Conservation (phyloP, 2,329 filamentous ascomycete genomes). For the Chaetomiaceae sp. region DNA sequence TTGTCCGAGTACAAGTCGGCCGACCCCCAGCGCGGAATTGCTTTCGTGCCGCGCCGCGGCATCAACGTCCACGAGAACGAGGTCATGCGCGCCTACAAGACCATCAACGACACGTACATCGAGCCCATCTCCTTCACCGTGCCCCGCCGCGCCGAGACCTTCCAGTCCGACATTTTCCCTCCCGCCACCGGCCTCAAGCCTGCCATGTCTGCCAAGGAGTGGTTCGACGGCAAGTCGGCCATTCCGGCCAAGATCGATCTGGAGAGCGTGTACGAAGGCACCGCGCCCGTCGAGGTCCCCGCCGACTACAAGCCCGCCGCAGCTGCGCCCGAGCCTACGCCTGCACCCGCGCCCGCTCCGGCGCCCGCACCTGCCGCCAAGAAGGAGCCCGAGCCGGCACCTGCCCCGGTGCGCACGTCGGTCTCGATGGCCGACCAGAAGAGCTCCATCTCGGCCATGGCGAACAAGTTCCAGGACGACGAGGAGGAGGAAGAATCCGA, state of each 20-base stretch:
- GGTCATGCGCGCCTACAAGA: slow-evolving; percentile 93
- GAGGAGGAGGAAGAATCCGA: slow-evolving; percentile 51
- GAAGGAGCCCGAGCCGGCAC: slow-evolving; percentile 51
- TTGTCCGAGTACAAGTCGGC: slow-evolving; percentile 95
- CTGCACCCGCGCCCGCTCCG: slow-evolving; percentile 10
- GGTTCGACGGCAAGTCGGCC: slow-evolving; percentile 79
- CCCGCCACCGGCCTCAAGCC: slow-evolving; percentile 76
- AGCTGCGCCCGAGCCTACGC: slow-evolving; percentile 36
- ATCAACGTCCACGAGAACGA: slow-evolving; percentile 98
- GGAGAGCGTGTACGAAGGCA: slow-evolving; percentile 84
- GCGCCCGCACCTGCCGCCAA: slow-evolving; percentile 44
- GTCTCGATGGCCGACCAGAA: slow-evolving; percentile 80
- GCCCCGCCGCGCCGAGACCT: slow-evolving; percentile 84
- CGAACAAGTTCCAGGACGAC: slow-evolving; percentile 78
- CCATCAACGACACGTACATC: slow-evolving; percentile 88
- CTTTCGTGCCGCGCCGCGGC: slow-evolving; percentile 89
- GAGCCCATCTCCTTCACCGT: slow-evolving; percentile 98
- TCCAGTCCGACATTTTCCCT: slow-evolving; percentile 96
- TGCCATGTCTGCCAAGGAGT: slow-evolving; percentile 74
- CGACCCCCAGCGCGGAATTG: slow-evolving; percentile 90
- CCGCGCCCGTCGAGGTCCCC: slow-evolving; percentile 70
- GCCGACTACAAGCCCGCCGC: slow-evolving; percentile 60
- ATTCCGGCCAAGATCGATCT: slow-evolving; percentile 89
- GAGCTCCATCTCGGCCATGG: slow-evolving; percentile 77
- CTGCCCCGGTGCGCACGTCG: slow-evolving; percentile 47